These are phyloP conservation scores for Pythium utonaiense DNA, from an alignment of 352 stramenopile species.

Conservation along the genomic window DNA sequence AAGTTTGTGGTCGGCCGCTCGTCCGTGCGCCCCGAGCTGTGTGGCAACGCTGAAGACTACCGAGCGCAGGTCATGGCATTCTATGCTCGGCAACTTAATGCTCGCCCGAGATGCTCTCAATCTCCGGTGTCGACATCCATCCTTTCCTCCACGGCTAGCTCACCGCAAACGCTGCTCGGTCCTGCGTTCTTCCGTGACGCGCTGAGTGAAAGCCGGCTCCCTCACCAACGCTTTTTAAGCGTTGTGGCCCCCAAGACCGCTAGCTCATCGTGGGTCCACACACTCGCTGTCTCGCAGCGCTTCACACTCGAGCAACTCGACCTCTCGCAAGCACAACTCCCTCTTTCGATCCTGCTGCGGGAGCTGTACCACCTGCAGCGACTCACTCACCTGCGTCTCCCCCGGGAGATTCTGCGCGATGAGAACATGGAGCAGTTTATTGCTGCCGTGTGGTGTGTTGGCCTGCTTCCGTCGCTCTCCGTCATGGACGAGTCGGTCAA, in stretches of 20 bases:
- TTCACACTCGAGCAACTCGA: slow-evolving; percentile 64
- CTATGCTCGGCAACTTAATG: slow-evolving; percentile 15
- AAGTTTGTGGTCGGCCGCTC: slow-evolving; percentile 13
- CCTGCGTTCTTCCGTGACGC: slow-evolving; percentile 42
- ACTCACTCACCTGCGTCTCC: slow-evolving; percentile 61
- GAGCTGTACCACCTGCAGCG: slow-evolving; percentile 49
- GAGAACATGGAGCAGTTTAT: slow-evolving; percentile 78
- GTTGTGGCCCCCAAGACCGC: slow-evolving; percentile 44
- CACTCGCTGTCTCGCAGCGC: slow-evolving; percentile 44
- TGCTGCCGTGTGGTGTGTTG: slow-evolving; percentile 48
- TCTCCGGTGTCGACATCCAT: background rate
- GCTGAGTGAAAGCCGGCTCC: slow-evolving; percentile 42
- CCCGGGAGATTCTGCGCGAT: slow-evolving; percentile 54
- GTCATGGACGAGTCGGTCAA: slow-evolving; percentile 59
- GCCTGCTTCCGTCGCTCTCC: slow-evolving; percentile 43
- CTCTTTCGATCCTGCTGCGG: slow-evolving; percentile 59
- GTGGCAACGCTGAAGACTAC: slow-evolving; percentile 15
- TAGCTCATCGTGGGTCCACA: slow-evolving; percentile 63
- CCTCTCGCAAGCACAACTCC: slow-evolving; percentile 45
- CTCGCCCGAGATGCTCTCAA: background rate
- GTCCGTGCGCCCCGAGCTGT: slow-evolving; percentile 1
- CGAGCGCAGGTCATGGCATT: slow-evolving; percentile 8
- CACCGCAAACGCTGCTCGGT: slow-evolving; percentile 33
- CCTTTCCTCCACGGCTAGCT: background rate
- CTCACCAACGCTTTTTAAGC: slow-evolving; percentile 58